A percentile compares a stretch with the other conserved stretches of the same genome.
Conservation (phyloP, 2,329 filamentous ascomycete genomes). For the Aaosphaeria arxii region DNA sequence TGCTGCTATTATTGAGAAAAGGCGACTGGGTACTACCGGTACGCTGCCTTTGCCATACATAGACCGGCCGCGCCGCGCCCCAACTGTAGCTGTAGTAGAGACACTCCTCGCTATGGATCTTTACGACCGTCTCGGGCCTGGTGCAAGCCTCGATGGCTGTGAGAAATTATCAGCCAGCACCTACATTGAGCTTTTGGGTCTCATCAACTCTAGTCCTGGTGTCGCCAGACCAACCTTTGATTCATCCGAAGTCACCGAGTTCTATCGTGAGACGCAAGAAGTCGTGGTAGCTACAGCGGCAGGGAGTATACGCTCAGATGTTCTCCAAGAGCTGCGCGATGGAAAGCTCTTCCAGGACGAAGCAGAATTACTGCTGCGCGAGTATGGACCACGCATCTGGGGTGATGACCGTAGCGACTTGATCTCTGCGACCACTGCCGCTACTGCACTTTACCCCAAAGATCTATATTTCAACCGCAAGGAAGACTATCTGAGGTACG, state of each 20-base stretch:
- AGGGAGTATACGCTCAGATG: neutral
- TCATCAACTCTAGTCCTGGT: neutral
- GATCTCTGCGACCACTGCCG: neutral
- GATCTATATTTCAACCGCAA: neutral
- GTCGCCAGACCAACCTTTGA: neutral
- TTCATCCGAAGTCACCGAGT: neutral
- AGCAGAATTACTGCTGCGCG: neutral
- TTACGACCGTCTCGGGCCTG: neutral
- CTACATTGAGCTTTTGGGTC: neutral
- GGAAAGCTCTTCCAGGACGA: neutral
- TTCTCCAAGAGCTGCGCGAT: neutral
- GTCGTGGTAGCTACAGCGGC: neutral
- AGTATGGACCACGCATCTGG: neutral
- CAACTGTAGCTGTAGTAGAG: too few species aligned
- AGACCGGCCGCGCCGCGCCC: too few species aligned
- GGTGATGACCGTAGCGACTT: neutral
- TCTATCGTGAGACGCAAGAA: neutral
- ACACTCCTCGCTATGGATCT: neutral
- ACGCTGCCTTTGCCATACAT: too few species aligned
- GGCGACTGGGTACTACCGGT: too few species aligned
- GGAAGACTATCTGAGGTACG: neutral
- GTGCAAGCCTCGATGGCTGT: neutral
- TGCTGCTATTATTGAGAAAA: too few species aligned
- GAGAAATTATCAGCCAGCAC: neutral
- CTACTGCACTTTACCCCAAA: neutral